phyloP scores from a whole-genome alignment of 1,284 basidiomycete species.

The Ustilago trichophora region DNA sequence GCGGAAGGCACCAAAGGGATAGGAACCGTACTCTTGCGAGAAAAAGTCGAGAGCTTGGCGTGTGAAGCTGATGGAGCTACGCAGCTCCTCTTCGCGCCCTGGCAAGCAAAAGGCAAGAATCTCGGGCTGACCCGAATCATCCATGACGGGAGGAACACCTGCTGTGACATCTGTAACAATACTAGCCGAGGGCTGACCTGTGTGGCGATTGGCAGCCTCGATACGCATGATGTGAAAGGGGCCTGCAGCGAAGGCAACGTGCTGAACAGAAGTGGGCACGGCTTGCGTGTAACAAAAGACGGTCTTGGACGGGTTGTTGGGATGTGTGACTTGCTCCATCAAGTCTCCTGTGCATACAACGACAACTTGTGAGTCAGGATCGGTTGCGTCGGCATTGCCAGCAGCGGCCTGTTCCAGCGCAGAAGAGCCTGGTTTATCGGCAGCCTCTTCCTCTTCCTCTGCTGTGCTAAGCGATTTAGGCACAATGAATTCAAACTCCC shows the following conservation, averaged over 20 bases:
- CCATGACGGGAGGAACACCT: constrained; percentile 16
- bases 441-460: constrained; percentile 29
- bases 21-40: constrained; percentile 90
- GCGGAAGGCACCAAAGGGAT: constrained; percentile 92
- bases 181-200: constrained; percentile 72
- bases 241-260: constrained; percentile 93
- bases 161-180: constrained; percentile 63
- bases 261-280: constrained; percentile 89
- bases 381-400: constrained; percentile 2
- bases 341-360: constrained; percentile 91
- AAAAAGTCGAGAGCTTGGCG: constrained; percentile 91
- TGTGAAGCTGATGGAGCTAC: constrained; percentile 78
- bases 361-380: constrained; percentile 70
- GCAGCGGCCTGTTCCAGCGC: constrained; percentile 7
- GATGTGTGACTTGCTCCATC: constrained; percentile 76
- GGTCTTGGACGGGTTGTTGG: constrained; percentile 89
- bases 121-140: constrained; percentile 73
- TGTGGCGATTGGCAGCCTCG: constrained; percentile 55
- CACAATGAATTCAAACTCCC: constrained; percentile 97
- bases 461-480: constrained; percentile 72
- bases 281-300: constrained; percentile 93
- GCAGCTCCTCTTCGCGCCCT: constrained; percentile 77
- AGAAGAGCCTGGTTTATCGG: background rate
- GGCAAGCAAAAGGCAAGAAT: constrained; percentile 94
- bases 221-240: constrained; percentile 73